These are phyloP conservation scores for Huntiella omanensis DNA, from an alignment of 2,329 filamentous ascomycete genomes.

Conservation along the genomic window DNA sequence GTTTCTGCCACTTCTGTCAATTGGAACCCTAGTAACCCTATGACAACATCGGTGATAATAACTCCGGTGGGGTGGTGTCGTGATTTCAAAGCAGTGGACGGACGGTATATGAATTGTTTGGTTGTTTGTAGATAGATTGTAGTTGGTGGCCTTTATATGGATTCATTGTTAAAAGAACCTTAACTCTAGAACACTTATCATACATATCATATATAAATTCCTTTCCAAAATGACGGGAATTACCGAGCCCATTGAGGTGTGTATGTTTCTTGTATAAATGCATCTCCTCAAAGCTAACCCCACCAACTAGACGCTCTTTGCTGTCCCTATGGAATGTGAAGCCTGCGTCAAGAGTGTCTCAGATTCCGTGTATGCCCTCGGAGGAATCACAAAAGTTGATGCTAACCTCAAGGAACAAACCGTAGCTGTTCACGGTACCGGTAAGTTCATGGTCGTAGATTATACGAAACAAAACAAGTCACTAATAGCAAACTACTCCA, in stretches of 20 bases:
- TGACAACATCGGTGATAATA: too few relatives aligned
- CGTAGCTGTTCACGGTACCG: slow-evolving; percentile 68
- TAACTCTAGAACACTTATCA: background rate
- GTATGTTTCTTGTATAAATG: background rate
- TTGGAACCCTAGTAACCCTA: slow-evolving; percentile 4
- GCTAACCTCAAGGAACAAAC: slow-evolving; percentile 69
- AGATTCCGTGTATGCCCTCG: slow-evolving; percentile 53
- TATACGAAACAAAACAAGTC: too few relatives aligned
- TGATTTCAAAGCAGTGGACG: too few relatives aligned
- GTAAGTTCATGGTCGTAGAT: slow-evolving; percentile 21
- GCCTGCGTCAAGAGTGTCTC: slow-evolving; percentile 76
- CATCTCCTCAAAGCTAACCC: background rate
- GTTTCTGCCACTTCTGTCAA: slow-evolving; percentile 6
- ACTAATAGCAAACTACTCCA: slow-evolving; percentile 13
- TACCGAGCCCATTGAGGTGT: slow-evolving; percentile 15
- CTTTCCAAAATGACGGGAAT: slow-evolving; percentile 13
- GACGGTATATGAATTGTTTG: too few relatives aligned
- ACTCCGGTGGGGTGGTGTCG: too few relatives aligned
- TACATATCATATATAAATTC: background rate
- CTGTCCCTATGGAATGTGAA: slow-evolving; percentile 84
- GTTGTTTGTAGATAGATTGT: too few relatives aligned
- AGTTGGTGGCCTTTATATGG: too few relatives aligned
- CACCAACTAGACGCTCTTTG: slow-evolving; percentile 62
- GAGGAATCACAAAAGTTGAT: slow-evolving; percentile 66
- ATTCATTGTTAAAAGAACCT: too few relatives aligned